Evolutionary conservation across 1,139 yeast species (phyloP), one percentile per base, ranked within the genome.

Genomic region (Yamadazyma songkhlaensis): DNA sequence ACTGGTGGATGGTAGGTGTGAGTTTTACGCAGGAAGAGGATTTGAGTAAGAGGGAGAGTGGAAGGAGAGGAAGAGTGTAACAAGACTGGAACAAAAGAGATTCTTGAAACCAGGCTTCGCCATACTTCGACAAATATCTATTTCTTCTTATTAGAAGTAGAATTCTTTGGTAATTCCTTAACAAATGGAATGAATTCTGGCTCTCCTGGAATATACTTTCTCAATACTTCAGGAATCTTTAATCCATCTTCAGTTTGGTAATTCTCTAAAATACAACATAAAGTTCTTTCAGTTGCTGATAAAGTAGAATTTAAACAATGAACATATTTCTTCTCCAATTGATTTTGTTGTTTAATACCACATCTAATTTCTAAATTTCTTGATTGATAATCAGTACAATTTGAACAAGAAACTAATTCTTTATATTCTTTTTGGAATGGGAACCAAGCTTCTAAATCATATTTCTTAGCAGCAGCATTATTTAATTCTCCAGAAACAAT

Each of bases 401-500:
- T 92, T 44, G 97, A 90, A 74, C 97, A 92, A 20, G 97, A 88
- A 43, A 94, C 98, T 55, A 92, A 80, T 74, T 92, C 99, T 73
- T 94, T 94, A 74, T 87, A 94, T 69, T 94, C 98, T 65, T 89
- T 79, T 76, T 92, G 98, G 86, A 76, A 92, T 59, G 99, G 99
- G 95, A 92, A 94, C 99, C 99, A 92, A 34, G 99, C 99, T 74
- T 92, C 99, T 60, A 92, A 77, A 70, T 92, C 99, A 73, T 84
- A 92, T 70, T 92, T 92, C 77, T 92, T 92, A 50, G 98, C 97
- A 45, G 98, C 98, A 40, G 99, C 97, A 55, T 94, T 92, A 77
- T 94, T 94, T 62, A 94, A 81, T 71, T 92, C 99, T 51, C 98
- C 98, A 45, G 96, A 87, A 45, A 94, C 98, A 65, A 94, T 92